phyloP scores from a whole-genome alignment of 371 early-diverging fungal genomes.

The Mucor sp. region DNA sequence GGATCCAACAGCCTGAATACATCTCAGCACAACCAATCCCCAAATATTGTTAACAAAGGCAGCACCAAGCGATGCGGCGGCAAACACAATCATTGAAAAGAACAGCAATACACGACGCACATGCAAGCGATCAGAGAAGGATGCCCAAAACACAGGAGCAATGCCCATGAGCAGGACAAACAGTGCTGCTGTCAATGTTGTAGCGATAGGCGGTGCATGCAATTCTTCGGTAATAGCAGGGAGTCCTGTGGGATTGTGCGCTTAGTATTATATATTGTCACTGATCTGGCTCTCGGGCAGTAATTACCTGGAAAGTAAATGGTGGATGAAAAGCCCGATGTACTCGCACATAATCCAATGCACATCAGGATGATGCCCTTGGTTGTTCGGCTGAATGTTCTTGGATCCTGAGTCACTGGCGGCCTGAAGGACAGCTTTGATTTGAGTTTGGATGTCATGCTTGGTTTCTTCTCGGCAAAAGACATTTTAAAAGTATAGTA shows the following conservation, averaged over 20 bases:
- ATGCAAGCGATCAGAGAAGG: slow-evolving; percentile 63
- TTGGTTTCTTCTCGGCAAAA: neutral
- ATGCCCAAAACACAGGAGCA: slow-evolving; percentile 67
- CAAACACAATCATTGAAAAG: slow-evolving; percentile 58
- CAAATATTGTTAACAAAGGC: slow-evolving; percentile 61
- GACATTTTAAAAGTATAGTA: neutral
- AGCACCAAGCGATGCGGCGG: slow-evolving; percentile 67
- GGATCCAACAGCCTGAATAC: slow-evolving; percentile 73
- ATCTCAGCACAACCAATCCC: slow-evolving; percentile 64
- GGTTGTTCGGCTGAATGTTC: neutral
- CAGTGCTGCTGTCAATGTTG: slow-evolving; percentile 57
- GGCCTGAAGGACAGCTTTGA: slow-evolving; percentile 10
- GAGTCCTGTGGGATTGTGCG: slow-evolving; percentile 30
- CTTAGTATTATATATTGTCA: neutral
- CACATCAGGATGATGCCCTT: slow-evolving; percentile 10
- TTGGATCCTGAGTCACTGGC: slow-evolving; percentile 20
- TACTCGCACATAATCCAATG: slow-evolving; percentile 13
- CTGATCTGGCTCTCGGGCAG: neutral
- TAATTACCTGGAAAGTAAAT: slow-evolving; percentile 32
- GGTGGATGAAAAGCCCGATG: slow-evolving; percentile 29
- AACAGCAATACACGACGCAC: slow-evolving; percentile 63
- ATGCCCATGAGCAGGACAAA: slow-evolving; percentile 63
- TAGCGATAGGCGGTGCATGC: slow-evolving; percentile 46
- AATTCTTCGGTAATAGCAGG: slow-evolving; percentile 51
- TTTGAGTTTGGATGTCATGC: neutral